Evolutionary conservation across 129 eudicot genomes (phyloP).

Genomic region (Flaveria brownii): DNA sequence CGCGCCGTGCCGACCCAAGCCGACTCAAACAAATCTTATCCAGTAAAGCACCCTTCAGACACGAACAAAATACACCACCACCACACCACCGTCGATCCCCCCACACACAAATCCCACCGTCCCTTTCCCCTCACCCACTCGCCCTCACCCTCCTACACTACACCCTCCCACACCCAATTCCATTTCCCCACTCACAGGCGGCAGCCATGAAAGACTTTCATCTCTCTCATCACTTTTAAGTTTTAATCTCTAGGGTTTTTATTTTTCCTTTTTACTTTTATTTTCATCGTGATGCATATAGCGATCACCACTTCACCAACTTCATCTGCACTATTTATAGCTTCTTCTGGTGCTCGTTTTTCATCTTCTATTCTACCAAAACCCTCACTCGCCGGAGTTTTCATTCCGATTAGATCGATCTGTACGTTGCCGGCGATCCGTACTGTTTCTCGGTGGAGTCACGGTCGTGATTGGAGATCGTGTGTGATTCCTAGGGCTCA

Average conservation of each 20-base stretch:
- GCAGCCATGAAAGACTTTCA: conserved; percentile 29
- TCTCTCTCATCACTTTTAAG: conserved; percentile 19
- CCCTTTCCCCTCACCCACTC: conserved; percentile 11
- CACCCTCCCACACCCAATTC: conserved; percentile 10
- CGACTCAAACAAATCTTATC: conserved; percentile 11
- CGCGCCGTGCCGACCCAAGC: conserved; percentile 14
- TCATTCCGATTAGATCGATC: conserved; percentile 24
- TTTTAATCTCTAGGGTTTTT: conserved; percentile 22
- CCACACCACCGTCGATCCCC: conserved; percentile 17
- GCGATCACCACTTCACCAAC: conserved; percentile 41
- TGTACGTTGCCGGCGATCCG: conserved; percentile 37
- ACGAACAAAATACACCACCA: background rate
- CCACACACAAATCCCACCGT: conserved; percentile 5
- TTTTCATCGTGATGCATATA: conserved; percentile 39
- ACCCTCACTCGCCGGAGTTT: conserved; percentile 17
- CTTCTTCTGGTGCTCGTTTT: conserved; percentile 29
- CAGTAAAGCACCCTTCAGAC: background rate
- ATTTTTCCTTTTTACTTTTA: background rate
- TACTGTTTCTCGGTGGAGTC: conserved; percentile 53
- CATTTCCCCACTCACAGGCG: conserved; percentile 17
- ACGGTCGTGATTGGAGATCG: conserved; percentile 62
- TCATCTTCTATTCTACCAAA: conserved; percentile 25
- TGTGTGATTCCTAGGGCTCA: conserved; percentile 49
- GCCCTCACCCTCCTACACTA: conserved; percentile 20
- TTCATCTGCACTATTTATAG: conserved; percentile 40